Conservation (phyloP, 768 basidiomycete species). For the Tephrocybe sp. region DNA sequence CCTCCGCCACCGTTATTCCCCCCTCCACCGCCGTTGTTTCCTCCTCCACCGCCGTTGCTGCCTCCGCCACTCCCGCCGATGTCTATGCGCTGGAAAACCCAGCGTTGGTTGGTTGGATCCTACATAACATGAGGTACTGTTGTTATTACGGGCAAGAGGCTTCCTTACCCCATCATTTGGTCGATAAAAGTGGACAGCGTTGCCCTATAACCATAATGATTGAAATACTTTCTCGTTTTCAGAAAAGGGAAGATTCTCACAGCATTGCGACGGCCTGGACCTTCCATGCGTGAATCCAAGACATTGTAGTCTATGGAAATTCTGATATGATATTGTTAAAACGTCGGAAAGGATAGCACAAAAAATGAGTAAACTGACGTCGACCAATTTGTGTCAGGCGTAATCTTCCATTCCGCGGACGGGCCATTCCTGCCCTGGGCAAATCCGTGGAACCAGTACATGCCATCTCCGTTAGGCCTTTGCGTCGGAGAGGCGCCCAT, state of each 20-base stretch:
- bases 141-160: neutral
- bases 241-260: neutral
- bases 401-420: neutral
- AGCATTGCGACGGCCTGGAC: neutral
- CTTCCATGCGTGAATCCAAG: neutral
- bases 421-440: neutral
- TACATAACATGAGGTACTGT: neutral
- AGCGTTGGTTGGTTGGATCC: neutral
- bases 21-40: neutral
- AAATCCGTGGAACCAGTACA: constrained; percentile 1
- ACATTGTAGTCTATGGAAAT: neutral
- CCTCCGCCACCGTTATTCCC: neutral
- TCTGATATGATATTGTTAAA: neutral
- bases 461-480: neutral
- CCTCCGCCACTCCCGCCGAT: neutral
- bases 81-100: neutral
- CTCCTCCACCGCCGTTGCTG: neutral
- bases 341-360: neutral
- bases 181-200: neutral
- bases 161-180: neutral
- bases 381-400: neutral
- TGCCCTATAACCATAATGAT: neutral
- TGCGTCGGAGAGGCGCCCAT: neutral
- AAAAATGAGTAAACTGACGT: neutral
- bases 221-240: neutral